phyloP scores from a whole-genome alignment of 306 rosid species.

The Castanea crenata region DNA sequence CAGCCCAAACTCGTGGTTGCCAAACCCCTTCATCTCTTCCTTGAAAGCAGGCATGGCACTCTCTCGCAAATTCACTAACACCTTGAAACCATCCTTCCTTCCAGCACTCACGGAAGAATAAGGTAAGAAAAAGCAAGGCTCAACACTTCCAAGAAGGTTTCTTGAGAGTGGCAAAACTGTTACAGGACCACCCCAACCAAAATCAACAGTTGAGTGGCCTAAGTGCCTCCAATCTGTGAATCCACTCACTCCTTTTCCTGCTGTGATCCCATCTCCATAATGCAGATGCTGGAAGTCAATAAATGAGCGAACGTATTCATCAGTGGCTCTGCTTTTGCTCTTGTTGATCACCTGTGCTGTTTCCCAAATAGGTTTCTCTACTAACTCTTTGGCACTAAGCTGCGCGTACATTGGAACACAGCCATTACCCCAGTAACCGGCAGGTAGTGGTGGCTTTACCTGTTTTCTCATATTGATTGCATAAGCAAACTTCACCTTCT shows the following conservation, averaged over 20 bases:
- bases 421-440: constrained; percentile 87
- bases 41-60: constrained; percentile 55
- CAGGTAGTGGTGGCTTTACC: constrained; percentile 54
- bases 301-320: constrained; percentile 73
- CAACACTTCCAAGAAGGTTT: constrained; percentile 70
- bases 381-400: constrained; percentile 46
- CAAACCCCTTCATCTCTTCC: constrained; percentile 53
- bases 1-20: constrained; percentile 15
- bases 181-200: constrained; percentile 95
- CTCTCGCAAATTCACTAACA: constrained; percentile 48
- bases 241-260: constrained; percentile 70
- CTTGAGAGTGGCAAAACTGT: constrained; percentile 71
- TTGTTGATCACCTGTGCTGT: constrained; percentile 64
- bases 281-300: constrained; percentile 67
- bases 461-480: constrained; percentile 56
- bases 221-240: constrained; percentile 95
- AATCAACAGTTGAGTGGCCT: constrained; percentile 82
- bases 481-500: constrained; percentile 70
- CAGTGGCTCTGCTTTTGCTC: constrained; percentile 63
- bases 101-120: constrained; percentile 35
- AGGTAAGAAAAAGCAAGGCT: constrained; percentile 86
- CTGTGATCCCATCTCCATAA: constrained; percentile 58
- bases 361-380: constrained; percentile 60
- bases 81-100: constrained; percentile 60
- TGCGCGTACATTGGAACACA: constrained; percentile 74